Percentiles rank a stretch among this genome's conserved stretches.
Evolutionary conservation across 1,284 basidiomycete genomes (phyloP).

Genomic region (Sutorius eximius): DNA sequence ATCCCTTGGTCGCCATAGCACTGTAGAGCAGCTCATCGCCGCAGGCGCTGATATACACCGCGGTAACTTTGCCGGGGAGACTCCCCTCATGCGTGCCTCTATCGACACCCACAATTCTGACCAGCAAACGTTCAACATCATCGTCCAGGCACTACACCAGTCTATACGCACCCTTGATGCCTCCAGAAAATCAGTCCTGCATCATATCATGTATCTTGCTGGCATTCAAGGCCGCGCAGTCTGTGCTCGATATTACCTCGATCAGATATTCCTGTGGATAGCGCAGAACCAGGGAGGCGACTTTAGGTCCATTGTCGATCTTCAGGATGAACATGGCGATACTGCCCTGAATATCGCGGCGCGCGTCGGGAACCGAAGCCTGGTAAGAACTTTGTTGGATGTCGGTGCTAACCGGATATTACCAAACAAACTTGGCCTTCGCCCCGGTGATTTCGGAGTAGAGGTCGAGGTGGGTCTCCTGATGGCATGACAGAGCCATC

Average conservation of each 20-base stretch:
- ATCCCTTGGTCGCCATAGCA: conserved; percentile 73
- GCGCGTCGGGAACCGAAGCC: conserved; percentile 85
- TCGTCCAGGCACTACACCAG: conserved; percentile 65
- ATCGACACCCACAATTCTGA: conserved; percentile 89
- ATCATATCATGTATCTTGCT: conserved; percentile 91
- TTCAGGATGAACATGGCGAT: conserved; percentile 96
- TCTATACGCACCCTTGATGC: conserved; percentile 91
- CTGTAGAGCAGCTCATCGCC: conserved; percentile 66
- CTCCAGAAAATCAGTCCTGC: conserved; percentile 87
- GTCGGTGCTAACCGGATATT: conserved; percentile 90
- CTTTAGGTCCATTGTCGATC: conserved; percentile 81
- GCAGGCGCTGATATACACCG: conserved; percentile 83
- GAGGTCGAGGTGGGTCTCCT: conserved; percentile 73
- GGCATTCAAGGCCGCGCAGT: conserved; percentile 87
- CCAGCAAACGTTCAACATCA: conserved; percentile 67
- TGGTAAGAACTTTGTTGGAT: conserved; percentile 88
- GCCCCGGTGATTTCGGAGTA: conserved; percentile 92
- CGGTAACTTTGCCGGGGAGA: conserved; percentile 94
- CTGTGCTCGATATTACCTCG: conserved; percentile 89
- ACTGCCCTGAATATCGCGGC: conserved; percentile 96
- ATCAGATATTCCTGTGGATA: conserved; percentile 85
- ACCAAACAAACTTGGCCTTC: conserved; percentile 92
- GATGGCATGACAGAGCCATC: neutral
- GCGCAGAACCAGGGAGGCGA: conserved; percentile 70
- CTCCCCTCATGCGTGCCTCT: conserved; percentile 89